Percentiles rank a stretch among this genome's conserved stretches.
These are phyloP conservation scores for Lodderomyces parapsilosis DNA, from an alignment of 1,139 yeast species.

Conservation along the genomic window DNA sequence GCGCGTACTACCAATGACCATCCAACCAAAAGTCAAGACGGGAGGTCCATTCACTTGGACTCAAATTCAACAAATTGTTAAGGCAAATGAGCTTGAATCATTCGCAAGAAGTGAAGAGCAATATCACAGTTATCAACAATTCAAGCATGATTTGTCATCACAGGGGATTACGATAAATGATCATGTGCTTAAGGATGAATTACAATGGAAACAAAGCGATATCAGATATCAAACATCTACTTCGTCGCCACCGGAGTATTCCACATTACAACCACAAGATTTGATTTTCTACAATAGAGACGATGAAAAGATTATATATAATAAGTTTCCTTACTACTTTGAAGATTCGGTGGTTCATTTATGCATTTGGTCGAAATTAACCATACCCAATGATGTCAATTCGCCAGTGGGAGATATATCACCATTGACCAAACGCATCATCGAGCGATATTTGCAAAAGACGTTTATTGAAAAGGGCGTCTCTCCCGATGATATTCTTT, in stretches of 20 bases:
- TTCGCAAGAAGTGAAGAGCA: slow-evolving; percentile 39
- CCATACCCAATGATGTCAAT: slow-evolving; percentile 31
- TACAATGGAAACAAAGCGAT: slow-evolving; percentile 32
- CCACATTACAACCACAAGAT: slow-evolving; percentile 10
- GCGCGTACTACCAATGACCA: slow-evolving; percentile 1
- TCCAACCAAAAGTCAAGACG: slow-evolving; percentile 14
- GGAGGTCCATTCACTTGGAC: slow-evolving; percentile 34
- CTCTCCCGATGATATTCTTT: slow-evolving; percentile 42
- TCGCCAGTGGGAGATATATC: slow-evolving; percentile 48
- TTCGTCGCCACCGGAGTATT: slow-evolving; percentile 14
- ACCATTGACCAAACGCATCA: slow-evolving; percentile 29
- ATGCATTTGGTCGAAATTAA: slow-evolving; percentile 44
- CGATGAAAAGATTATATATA: slow-evolving; percentile 33
- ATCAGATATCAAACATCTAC: slow-evolving; percentile 20
- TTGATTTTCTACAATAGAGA: slow-evolving; percentile 17
- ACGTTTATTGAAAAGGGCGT: slow-evolving; percentile 42
- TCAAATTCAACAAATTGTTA: slow-evolving; percentile 31
- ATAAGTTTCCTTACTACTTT: slow-evolving; percentile 47
- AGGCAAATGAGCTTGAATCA: slow-evolving; percentile 33
- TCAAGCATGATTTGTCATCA: slow-evolving; percentile 30
- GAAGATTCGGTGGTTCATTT: slow-evolving; percentile 35
- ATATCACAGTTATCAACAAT: slow-evolving; percentile 33
- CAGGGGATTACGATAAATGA: slow-evolving; percentile 31
- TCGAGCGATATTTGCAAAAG: slow-evolving; percentile 39
- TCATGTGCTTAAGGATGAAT: slow-evolving; percentile 34